A percentile compares a stretch with the other conserved stretches of the same genome.
Conservation (phyloP, 495 filamentous ascomycete species). For the Lophium mytilinum region DNA sequence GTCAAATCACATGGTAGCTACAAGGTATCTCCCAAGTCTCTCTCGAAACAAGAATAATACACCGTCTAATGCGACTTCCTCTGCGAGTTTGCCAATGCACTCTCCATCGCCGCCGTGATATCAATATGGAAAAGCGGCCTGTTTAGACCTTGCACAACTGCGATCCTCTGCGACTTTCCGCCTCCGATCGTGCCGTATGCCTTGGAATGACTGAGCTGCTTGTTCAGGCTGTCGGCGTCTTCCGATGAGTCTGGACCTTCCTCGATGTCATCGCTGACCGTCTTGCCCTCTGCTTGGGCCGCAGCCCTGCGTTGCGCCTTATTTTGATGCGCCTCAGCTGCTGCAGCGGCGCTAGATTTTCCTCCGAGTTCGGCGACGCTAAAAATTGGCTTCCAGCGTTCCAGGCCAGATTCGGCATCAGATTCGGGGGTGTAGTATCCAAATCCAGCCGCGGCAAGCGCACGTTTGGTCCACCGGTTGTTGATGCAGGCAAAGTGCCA, state of each 20-base stretch:
- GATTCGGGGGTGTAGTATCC: slow-evolving; percentile 64
- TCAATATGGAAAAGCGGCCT: slow-evolving; percentile 93
- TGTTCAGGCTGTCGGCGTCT: slow-evolving; percentile 36
- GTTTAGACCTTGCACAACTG: slow-evolving; percentile 75
- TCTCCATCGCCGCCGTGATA: slow-evolving; percentile 82
- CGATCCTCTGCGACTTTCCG: slow-evolving; percentile 38
- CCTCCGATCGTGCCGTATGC: slow-evolving; percentile 27
- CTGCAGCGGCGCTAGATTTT: slow-evolving; percentile 54
- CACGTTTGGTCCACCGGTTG: slow-evolving; percentile 97
- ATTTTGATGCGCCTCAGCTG: slow-evolving; percentile 41
- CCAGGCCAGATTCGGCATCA: slow-evolving; percentile 38
- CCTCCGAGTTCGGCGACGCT: slow-evolving; percentile 86
- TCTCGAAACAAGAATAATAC: neutral
- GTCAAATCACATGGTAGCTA: no score
- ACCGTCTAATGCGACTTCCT: slow-evolving; percentile 26
- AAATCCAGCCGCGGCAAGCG: slow-evolving; percentile 85
- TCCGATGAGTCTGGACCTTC: slow-evolving; percentile 9
- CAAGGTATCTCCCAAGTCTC: neutral
- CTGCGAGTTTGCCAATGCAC: slow-evolving; percentile 73
- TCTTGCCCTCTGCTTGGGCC: slow-evolving; percentile 12
- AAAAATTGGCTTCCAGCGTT: slow-evolving; percentile 93
- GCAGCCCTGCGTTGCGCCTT: slow-evolving; percentile 10
- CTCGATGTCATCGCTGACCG: slow-evolving; percentile 19
- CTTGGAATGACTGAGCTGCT: slow-evolving; percentile 40
- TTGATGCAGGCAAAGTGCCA: slow-evolving; percentile 95